Evolutionary conservation across 306 rosid species (phyloP).

Genomic region (Aeschynomene evenia): DNA sequence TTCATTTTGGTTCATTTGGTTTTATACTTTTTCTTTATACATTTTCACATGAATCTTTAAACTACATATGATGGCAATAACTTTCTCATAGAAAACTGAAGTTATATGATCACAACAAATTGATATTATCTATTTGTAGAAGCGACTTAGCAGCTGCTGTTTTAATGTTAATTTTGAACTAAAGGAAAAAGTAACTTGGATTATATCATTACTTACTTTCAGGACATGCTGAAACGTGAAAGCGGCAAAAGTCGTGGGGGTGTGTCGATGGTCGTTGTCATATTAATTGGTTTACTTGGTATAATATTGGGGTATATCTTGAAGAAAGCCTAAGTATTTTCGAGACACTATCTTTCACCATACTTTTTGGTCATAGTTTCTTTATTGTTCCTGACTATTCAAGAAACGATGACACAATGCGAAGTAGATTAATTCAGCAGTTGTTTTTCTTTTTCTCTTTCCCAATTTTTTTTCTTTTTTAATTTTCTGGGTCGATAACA

Average conservation of each 20-base stretch:
- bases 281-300: constrained; percentile 66
- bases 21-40: not conserved
- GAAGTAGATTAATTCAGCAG: constrained; percentile 41
- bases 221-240: constrained; percentile 80
- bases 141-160: not conserved
- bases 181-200: not conserved
- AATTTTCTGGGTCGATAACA: constrained; percentile 29
- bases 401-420: constrained; percentile 50
- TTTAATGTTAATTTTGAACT: constrained; percentile 17
- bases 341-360: constrained; percentile 24
- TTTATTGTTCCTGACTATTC: constrained; percentile 38
- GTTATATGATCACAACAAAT: not conserved
- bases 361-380: constrained; percentile 33
- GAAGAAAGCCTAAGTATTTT: constrained; percentile 54
- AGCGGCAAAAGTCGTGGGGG: constrained; percentile 59
- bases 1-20: not conserved
- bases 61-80: not conserved
- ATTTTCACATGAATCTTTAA: too few relatives aligned
- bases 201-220: constrained; percentile 32
- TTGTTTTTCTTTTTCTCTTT: constrained; percentile 21
- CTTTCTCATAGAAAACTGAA: not conserved
- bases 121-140: constrained; percentile 2
- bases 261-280: constrained; percentile 54
- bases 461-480: not conserved
- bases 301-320: constrained; percentile 66